phyloP scores from a whole-genome alignment of 257 asterid species.

The Schizonepeta tenuifolia region DNA sequence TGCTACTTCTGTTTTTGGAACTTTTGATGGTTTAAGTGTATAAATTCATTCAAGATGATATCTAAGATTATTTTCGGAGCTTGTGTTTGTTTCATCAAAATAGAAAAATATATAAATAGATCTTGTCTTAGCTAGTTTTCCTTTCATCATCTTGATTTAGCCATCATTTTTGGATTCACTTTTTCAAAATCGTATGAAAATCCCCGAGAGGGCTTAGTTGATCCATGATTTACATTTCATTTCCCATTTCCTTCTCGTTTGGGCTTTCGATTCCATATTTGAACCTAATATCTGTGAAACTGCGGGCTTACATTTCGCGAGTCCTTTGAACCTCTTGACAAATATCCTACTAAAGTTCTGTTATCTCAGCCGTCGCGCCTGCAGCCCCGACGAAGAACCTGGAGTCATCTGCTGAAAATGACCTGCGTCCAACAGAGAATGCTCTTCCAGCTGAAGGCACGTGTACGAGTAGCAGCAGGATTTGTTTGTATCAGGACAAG shows the following conservation, averaged over 20 bases:
- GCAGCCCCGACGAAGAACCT: slow-evolving; percentile 26
- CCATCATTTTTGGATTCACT: no score
- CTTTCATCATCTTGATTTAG: no score
- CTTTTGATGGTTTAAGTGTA: neutral
- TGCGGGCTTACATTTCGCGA: neutral
- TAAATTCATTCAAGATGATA: no score
- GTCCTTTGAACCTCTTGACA: neutral
- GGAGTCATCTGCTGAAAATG: slow-evolving; percentile 51
- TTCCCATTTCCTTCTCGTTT: no score
- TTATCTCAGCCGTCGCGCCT: neutral
- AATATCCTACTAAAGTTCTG: neutral
- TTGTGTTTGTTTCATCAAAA: no score
- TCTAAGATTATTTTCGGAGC: no score
- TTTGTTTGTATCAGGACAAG: slow-evolving; percentile 37
- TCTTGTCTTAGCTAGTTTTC: no score
- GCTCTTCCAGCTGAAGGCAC: slow-evolving; percentile 40
- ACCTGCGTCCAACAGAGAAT: slow-evolving; percentile 20
- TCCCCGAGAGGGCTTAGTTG: no score
- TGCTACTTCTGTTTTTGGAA: neutral
- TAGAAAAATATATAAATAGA: no score
- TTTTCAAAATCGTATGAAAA: no score
- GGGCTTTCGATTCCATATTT: no score
- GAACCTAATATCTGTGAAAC: neutral
- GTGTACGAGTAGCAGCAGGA: slow-evolving; percentile 36
- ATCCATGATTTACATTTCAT: no score